Evolutionary conservation across 768 basidiomycete species (phyloP).

Genomic region (Suillus subluteus): DNA sequence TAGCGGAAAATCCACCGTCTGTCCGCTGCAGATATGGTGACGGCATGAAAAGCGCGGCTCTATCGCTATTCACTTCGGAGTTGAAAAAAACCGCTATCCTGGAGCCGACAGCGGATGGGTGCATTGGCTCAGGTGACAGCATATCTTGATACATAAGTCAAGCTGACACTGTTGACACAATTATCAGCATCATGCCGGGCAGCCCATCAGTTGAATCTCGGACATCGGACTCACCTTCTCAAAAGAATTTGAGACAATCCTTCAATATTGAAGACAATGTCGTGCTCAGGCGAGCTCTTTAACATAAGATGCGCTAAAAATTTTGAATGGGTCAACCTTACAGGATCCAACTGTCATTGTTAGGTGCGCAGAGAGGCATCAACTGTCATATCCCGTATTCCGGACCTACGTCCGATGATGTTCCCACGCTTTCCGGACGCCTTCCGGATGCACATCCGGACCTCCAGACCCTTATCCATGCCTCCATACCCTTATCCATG

Average conservation of each 20-base stretch:
- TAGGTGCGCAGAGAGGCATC: background rate
- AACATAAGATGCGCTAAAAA: too few species aligned
- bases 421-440: too few species aligned
- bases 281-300: background rate
- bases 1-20: background rate
- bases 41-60: background rate
- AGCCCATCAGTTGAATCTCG: background rate
- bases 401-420: too few species aligned
- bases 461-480: too few species aligned
- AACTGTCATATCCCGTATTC: too few species aligned
- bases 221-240: background rate
- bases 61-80: background rate
- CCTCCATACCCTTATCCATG: too few species aligned
- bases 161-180: background rate
- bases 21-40: background rate
- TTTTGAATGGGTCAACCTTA: background rate
- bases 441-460: too few species aligned
- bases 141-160: background rate
- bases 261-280: background rate
- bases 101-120: conserved; percentile 12
- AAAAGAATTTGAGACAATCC: background rate
- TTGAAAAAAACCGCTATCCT: background rate
- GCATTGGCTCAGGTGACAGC: background rate
- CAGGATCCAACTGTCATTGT: background rate
- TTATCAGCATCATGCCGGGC: background rate